A percentile compares a stretch with the other conserved stretches of the same genome.
phyloP scores from a whole-genome alignment of 768 basidiomycete genomes.

The Lepiota brunneoincarnata region DNA sequence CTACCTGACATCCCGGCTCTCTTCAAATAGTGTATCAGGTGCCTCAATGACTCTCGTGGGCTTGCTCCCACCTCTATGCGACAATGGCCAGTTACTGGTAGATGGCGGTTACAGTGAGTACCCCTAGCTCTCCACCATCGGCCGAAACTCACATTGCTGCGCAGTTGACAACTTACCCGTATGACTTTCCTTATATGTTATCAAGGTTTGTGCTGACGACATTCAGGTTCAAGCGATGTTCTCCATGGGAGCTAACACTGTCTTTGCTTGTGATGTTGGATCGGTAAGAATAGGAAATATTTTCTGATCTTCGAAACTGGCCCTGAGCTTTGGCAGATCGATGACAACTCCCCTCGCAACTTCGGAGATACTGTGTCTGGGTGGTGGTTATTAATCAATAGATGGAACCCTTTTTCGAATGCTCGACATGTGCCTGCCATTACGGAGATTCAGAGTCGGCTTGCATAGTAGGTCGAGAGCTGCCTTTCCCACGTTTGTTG shows the following conservation, averaged over 20 bases:
- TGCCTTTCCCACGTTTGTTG: background rate
- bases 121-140: background rate
- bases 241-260: slow-evolving; percentile 82
- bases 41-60: slow-evolving; percentile 98
- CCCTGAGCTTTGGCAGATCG: slow-evolving; percentile 47
- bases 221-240: slow-evolving; percentile 87
- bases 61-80: slow-evolving; percentile 89
- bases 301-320: background rate
- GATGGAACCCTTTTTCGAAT: slow-evolving; percentile 89
- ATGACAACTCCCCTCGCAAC: slow-evolving; percentile 92
- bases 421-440: slow-evolving; percentile 79
- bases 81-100: slow-evolving; percentile 89
- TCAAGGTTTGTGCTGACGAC: background rate
- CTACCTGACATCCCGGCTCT: background rate
- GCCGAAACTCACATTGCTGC: slow-evolving; percentile 5
- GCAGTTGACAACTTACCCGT: slow-evolving; percentile 89
- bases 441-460: slow-evolving; percentile 89
- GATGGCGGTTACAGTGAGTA: slow-evolving; percentile 84
- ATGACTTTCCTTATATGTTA: slow-evolving; percentile 18
- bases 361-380: slow-evolving; percentile 96
- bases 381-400: slow-evolving; percentile 92
- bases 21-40: slow-evolving; percentile 38
- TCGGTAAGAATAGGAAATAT: slow-evolving; percentile 48
- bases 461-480: slow-evolving; percentile 80
- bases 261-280: slow-evolving; percentile 94